Percentiles rank a stretch among this genome's conserved stretches.
phyloP scores from a whole-genome alignment of 2,329 filamentous ascomycete species.

The Cryphonectria parasitica region DNA sequence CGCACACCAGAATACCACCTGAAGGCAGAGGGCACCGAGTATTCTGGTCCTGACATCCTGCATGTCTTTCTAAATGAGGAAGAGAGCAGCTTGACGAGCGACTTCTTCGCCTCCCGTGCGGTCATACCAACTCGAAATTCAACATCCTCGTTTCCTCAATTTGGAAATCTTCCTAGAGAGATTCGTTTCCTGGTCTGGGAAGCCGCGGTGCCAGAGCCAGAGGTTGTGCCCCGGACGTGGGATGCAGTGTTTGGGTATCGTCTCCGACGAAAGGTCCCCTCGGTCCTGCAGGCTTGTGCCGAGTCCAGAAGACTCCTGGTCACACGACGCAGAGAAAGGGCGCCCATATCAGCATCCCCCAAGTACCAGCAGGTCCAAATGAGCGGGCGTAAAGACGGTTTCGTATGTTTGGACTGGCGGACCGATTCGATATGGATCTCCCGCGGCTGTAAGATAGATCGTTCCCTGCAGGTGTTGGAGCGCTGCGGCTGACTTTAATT shows the following conservation, averaged over 20 bases:
- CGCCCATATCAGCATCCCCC: background rate
- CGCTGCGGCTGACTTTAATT: background rate
- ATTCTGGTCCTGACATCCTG: slow-evolving; percentile 24
- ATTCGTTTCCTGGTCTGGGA: slow-evolving; percentile 29
- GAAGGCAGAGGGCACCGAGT: slow-evolving; percentile 2
- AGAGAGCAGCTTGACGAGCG: background rate
- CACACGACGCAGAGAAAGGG: background rate
- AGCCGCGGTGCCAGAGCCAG: slow-evolving; percentile 23
- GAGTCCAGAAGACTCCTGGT: slow-evolving; percentile 27
- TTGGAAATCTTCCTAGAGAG: slow-evolving; percentile 19
- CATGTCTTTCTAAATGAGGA: slow-evolving; percentile 22
- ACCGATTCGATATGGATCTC: slow-evolving; percentile 29
- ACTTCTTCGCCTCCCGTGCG: background rate
- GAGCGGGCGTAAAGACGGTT: slow-evolving; percentile 20
- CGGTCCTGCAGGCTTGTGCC: slow-evolving; percentile 29
- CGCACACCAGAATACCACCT: background rate
- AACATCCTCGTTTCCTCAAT: slow-evolving; percentile 17
- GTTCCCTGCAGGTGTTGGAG: background rate
- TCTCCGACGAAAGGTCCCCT: slow-evolving; percentile 22
- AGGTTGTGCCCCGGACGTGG: slow-evolving; percentile 26
- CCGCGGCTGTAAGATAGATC: slow-evolving; percentile 25
- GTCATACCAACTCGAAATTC: background rate
- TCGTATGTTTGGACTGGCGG: slow-evolving; percentile 28
- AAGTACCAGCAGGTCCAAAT: slow-evolving; percentile 24
- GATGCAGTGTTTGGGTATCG: slow-evolving; percentile 25